phyloP scores from a whole-genome alignment of 164 flowering plant genomes.

The Berberis vulgaris region DNA sequence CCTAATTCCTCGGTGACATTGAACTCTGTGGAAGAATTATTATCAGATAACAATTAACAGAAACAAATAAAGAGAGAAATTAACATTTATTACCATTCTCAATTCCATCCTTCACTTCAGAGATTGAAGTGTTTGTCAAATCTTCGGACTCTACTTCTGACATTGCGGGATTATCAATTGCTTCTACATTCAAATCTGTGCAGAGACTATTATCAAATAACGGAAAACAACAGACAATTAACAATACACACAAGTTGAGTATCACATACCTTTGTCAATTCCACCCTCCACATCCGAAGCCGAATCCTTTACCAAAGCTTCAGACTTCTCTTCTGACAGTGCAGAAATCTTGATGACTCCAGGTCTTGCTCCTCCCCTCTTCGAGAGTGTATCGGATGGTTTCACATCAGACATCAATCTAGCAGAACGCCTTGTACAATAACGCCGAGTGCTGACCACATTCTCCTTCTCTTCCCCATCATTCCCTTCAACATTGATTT shows the following conservation, averaged over 20 bases:
- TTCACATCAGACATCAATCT: slow-evolving; percentile 12
- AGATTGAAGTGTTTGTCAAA: no score
- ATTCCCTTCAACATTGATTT: background rate
- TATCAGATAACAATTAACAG: no score
- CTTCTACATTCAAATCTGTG: no score
- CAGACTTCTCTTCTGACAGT: slow-evolving; percentile 16
- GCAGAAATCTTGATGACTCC: slow-evolving; percentile 14
- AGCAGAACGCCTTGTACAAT: slow-evolving; percentile 16
- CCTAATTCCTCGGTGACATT: no score
- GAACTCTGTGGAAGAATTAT: no score
- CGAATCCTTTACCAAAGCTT: slow-evolving; percentile 2
- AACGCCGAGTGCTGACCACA: slow-evolving; percentile 1
- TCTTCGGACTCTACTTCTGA: no score
- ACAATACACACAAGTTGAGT: background rate
- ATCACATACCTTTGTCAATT: background rate
- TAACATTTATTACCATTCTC: no score
- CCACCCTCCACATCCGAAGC: background rate
- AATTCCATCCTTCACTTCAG: no score
- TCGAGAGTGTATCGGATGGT: slow-evolving; percentile 2
- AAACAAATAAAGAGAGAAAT: no score
- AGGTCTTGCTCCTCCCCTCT: slow-evolving; percentile 8
- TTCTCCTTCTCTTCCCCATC: slow-evolving; percentile 4
- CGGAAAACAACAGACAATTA: no score
- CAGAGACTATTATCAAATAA: no score
- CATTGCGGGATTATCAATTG: no score